Evolutionary conservation across 2,329 filamentous ascomycete species (phyloP), one percentile per base, ranked within the genome.

Genomic region (Scopulariopsis brevicaulis): DNA sequence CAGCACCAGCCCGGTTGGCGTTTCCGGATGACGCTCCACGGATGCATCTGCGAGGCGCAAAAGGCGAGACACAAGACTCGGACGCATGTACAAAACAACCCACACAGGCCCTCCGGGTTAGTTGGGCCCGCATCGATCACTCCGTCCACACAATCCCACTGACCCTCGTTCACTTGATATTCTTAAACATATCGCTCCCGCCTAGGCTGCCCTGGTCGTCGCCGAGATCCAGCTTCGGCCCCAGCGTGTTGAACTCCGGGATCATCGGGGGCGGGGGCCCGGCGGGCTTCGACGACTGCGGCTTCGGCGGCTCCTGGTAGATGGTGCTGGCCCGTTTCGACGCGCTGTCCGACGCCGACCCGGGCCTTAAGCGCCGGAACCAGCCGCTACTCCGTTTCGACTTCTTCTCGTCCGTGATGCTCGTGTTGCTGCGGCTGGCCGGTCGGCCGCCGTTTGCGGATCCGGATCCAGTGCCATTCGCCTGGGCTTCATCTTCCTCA

Each of bases 201-300:
- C 59, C 60, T 35, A 80, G 69, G 58, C 70, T 71, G 51, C 71
- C 73, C 7, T 74, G 28, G 28, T 32, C 72, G 50, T 80, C 73
- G 54, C 68, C 65, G 25, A 73, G 68, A 54, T 77, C 75, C 54
- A 77, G 64, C 65, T 75, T 77, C 58, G 77, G 74, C 63, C 81
- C 74, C 58, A 83, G 71, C 54, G 77, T 74, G 64, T 69, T 73
- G 55, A 84, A 71, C 65, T 84, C 81, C 22, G 81, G 81, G 55
- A 84, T 83, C 79, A 79, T 83, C 25, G 81, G 81, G 43, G 81
- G 79, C 58, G 81, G 81, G 10, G 81, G 80, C 12, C 77, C 77
- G 40, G 67, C 62, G 6, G 72, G 68, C 61, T 74, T 75, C 64
- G 66, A 64, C 20, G 46, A 14, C n/a, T 46, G 40, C n/a, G 15